phyloP scores from a whole-genome alignment of 345 rosid species.

The Murraya paniculata region DNA sequence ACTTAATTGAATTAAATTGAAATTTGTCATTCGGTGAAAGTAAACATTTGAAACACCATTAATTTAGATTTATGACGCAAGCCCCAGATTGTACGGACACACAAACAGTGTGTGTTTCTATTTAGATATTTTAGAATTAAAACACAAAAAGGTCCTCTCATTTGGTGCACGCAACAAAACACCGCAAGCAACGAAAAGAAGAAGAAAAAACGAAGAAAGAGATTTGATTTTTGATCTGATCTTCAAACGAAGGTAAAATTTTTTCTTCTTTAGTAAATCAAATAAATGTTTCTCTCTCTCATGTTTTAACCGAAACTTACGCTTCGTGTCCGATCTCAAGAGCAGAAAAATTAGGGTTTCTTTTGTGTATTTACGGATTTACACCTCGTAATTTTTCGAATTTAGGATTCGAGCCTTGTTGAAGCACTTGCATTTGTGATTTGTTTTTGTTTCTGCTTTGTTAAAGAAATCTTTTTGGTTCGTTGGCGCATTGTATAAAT shows the following conservation, averaged over 20 bases:
- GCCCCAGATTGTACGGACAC: conserved; percentile 8
- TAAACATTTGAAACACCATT: not conserved
- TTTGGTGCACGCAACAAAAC: not conserved
- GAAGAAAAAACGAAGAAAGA: conserved; percentile 5
- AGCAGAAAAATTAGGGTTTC: not conserved
- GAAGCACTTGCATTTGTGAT: not conserved
- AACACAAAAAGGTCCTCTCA: not conserved
- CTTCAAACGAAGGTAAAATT: not conserved
- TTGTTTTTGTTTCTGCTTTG: not conserved
- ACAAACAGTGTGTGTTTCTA: not conserved
- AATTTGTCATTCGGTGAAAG: not conserved
- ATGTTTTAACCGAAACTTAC: not conserved
- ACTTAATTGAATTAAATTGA: not conserved
- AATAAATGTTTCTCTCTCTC: not conserved
- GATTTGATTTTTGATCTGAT: not conserved
- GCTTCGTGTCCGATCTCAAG: conserved; percentile 1
- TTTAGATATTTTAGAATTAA: not conserved
- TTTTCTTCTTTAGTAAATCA: not conserved
- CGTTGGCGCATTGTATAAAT: not conserved
- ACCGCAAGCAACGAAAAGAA: not conserved
- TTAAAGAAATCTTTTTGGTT: too few relatives aligned
- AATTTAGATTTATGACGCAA: not conserved
- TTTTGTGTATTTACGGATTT: not conserved
- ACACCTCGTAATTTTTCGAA: not conserved
- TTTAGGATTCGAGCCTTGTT: not conserved